phyloP scores from a whole-genome alignment of 208 protist genomes.

The Wallacemonas sp. region DNA sequence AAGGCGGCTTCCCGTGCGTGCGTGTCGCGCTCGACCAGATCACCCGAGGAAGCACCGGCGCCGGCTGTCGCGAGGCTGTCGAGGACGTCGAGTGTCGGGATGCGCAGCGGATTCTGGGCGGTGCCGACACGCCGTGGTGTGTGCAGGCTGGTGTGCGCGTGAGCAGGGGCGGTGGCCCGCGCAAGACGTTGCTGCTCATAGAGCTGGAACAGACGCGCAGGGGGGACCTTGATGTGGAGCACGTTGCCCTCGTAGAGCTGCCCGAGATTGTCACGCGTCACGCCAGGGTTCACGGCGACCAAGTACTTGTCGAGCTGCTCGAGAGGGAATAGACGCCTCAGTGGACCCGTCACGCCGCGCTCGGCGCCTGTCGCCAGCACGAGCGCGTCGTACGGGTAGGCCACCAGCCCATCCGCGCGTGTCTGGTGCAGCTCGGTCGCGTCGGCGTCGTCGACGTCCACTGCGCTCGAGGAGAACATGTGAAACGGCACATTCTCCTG shows the following conservation, averaged over 20 bases:
- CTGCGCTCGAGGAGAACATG: constrained; percentile 9
- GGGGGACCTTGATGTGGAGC: constrained; percentile 82
- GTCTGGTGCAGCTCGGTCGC: too few relatives aligned
- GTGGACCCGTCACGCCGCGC: constrained; percentile 8
- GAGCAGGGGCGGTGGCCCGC: neutral
- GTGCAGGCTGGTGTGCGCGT: neutral
- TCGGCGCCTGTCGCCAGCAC: constrained; percentile 73
- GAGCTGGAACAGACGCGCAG: constrained; percentile 20
- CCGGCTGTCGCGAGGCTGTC: neutral
- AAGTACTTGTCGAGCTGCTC: constrained; percentile 63
- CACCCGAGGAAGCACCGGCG: neutral
- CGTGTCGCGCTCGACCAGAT: neutral
- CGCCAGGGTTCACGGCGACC: constrained; percentile 82
- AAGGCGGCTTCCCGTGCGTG: neutral
- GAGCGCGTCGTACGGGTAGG: constrained; percentile 80
- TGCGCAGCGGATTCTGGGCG: neutral
- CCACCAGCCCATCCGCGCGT: constrained; percentile 32
- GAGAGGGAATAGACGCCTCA: constrained; percentile 48
- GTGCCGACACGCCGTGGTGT: neutral
- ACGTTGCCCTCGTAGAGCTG: constrained; percentile 70
- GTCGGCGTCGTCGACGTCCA: constrained; percentile 17
- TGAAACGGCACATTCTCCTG: constrained; percentile 6
- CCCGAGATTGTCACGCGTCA: constrained; percentile 71
- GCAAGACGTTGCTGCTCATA: neutral
- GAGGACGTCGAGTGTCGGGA: neutral